These are phyloP conservation scores for Ustulina deusta DNA, from an alignment of 2,329 filamentous ascomycete genomes.

Conservation along the genomic window DNA sequence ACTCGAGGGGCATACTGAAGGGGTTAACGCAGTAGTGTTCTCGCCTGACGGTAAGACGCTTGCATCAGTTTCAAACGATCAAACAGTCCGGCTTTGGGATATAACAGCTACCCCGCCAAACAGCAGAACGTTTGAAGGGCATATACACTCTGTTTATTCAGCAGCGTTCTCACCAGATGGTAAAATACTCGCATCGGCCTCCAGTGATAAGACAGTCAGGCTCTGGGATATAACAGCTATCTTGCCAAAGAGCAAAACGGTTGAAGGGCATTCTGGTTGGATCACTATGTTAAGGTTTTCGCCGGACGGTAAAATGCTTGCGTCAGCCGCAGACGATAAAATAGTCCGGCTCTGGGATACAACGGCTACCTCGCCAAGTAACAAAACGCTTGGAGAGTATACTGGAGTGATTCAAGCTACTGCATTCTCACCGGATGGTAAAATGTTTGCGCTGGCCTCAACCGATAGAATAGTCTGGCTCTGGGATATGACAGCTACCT, in stretches of 20 bases:
- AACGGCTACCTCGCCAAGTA: neutral
- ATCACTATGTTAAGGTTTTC: neutral
- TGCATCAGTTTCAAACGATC: neutral
- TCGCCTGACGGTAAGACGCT: neutral
- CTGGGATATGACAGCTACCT: neutral
- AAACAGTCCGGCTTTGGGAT: neutral
- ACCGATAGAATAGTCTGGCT: neutral
- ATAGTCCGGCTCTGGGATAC: neutral
- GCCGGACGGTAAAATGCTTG: neutral
- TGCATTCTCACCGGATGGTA: conserved; percentile 3
- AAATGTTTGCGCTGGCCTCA: neutral
- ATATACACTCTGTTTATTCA: too few relatives aligned
- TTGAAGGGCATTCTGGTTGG: too few relatives aligned
- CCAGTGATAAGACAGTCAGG: neutral
- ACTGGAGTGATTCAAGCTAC: neutral
- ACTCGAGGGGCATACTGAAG: neutral
- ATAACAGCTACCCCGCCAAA: neutral
- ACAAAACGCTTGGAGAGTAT: neutral
- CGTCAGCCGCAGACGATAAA: neutral
- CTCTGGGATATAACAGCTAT: conserved; percentile 9
- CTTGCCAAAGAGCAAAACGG: neutral
- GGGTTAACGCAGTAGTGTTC: neutral
- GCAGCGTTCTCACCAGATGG: neutral
- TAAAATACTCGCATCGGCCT: neutral
- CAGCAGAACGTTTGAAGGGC: neutral